Percentiles rank a stretch among this genome's conserved stretches.
Evolutionary conservation across 805 yeast genomes (phyloP).

Genomic region (Schizosaccharomyces lindneri): DNA sequence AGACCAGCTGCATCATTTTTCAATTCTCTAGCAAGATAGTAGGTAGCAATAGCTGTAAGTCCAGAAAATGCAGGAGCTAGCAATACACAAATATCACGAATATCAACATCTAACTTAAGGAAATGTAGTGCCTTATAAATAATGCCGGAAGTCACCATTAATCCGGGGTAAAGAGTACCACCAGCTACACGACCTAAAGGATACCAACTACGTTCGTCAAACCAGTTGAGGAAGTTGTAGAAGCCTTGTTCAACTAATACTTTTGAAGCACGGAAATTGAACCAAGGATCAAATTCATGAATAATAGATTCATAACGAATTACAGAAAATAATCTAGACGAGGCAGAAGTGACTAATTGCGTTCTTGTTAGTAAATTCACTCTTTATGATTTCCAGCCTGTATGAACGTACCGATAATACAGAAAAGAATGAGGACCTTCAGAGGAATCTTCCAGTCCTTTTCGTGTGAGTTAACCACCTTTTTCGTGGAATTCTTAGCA

Average conservation of each 20-base stretch:
- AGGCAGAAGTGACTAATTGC: constrained; percentile 50
- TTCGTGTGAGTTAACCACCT: not conserved
- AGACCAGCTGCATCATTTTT: constrained; percentile 76
- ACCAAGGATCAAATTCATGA: constrained; percentile 84
- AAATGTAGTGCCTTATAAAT: constrained; percentile 50
- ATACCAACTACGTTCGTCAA: constrained; percentile 96
- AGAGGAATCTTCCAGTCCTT: not conserved
- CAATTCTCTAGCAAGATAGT: constrained; percentile 67
- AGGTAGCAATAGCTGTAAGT: constrained; percentile 72
- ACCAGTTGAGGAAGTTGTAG: constrained; percentile 89
- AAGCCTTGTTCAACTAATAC: constrained; percentile 62
- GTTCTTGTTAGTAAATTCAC: not conserved
- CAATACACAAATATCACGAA: constrained; percentile 83
- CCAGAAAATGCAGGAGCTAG: constrained; percentile 94
- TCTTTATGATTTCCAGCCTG: not conserved
- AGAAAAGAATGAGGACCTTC: not conserved
- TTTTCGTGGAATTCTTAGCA: not conserved
- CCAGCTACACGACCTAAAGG: constrained; percentile 98
- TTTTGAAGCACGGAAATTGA: constrained; percentile 88
- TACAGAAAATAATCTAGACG: constrained; percentile 85
- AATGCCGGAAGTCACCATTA: constrained; percentile 90
- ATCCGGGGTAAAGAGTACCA: constrained; percentile 91
- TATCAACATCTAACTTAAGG: constrained; percentile 64
- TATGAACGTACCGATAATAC: not conserved
- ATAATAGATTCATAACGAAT: constrained; percentile 86